Conservation (phyloP, 805 yeast species). For the Candida nemodendra region DNA sequence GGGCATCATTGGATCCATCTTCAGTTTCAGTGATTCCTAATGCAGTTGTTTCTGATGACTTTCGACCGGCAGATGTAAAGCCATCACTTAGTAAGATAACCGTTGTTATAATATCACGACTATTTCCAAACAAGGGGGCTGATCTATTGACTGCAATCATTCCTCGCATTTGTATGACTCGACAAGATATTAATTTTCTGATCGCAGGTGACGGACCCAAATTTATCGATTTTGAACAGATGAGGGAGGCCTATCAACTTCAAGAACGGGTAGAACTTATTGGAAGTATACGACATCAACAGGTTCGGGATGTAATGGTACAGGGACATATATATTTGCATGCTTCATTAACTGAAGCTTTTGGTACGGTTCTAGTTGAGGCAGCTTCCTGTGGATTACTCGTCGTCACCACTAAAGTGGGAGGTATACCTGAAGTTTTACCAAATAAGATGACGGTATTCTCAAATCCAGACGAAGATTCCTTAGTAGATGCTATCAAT, state of each 20-base stretch:
- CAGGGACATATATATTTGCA: constrained; percentile 92
- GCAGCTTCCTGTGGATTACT: constrained; percentile 95
- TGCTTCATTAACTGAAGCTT: constrained; percentile 94
- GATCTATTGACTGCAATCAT: constrained; percentile 81
- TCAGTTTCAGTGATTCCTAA: constrained; percentile 90
- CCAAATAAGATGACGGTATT: constrained; percentile 92
- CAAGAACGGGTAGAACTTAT: constrained; percentile 85
- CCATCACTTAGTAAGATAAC: constrained; percentile 52
- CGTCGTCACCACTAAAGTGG: constrained; percentile 93
- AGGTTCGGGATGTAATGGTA: constrained; percentile 89
- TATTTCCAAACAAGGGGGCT: constrained; percentile 96
- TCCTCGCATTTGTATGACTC: constrained; percentile 71
- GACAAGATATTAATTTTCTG: constrained; percentile 67
- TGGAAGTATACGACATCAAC: constrained; percentile 89
- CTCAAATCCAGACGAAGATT: constrained; percentile 84
- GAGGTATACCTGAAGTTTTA: constrained; percentile 96
- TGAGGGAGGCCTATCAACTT: constrained; percentile 80
- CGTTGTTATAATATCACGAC: constrained; percentile 84
- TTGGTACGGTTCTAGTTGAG: constrained; percentile 95
- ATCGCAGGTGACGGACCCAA: constrained; percentile 98
- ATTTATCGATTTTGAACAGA: constrained; percentile 89
- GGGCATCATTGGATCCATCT: constrained; percentile 79
- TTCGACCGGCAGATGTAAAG: constrained; percentile 46
- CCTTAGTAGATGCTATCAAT: constrained; percentile 68
- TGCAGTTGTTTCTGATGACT: constrained; percentile 86